Percentiles rank a stretch among this genome's conserved stretches.
Evolutionary conservation across 306 rosid species (phyloP).

Genomic region (Citrullus amarus): DNA sequence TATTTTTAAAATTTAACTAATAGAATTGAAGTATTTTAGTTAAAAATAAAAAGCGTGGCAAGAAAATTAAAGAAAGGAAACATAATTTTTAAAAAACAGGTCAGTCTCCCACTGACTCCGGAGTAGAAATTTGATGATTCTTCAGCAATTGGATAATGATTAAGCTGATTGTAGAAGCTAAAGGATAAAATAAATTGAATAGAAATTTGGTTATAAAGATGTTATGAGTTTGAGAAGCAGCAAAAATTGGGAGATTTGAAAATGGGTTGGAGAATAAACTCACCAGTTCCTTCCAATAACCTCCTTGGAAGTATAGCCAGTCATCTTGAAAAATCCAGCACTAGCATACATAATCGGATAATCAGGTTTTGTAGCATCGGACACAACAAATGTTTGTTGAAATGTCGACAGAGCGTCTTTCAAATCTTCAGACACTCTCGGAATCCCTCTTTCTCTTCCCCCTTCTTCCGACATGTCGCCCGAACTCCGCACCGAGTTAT

Average conservation of each 20-base stretch:
- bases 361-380: conserved; percentile 90
- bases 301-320: conserved; percentile 85
- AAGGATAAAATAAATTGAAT: neutral
- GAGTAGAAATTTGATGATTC: too few relatives aligned
- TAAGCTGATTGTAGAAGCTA: neutral
- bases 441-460: conserved; percentile 38
- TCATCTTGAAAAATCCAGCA: conserved; percentile 91
- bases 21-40: too few relatives aligned
- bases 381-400: conserved; percentile 87
- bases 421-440: conserved; percentile 64
- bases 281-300: conserved; percentile 88
- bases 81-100: too few relatives aligned
- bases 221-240: neutral
- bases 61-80: too few relatives aligned
- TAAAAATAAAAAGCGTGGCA: too few relatives aligned
- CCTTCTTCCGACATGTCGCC: conserved; percentile 54
- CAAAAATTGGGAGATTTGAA: neutral
- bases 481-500: conserved; percentile 53
- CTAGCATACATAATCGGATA: conserved; percentile 87
- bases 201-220: neutral
- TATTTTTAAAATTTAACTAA: too few relatives aligned
- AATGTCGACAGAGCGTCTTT: conserved; percentile 70
- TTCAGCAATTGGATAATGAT: too few relatives aligned
- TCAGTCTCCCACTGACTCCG: neutral
- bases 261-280: neutral